A percentile compares a stretch with the other conserved stretches of the same genome.
Evolutionary conservation across 2,329 filamentous ascomycete genomes (phyloP).

Genomic region (Phyllosticta paracitricarpa): DNA sequence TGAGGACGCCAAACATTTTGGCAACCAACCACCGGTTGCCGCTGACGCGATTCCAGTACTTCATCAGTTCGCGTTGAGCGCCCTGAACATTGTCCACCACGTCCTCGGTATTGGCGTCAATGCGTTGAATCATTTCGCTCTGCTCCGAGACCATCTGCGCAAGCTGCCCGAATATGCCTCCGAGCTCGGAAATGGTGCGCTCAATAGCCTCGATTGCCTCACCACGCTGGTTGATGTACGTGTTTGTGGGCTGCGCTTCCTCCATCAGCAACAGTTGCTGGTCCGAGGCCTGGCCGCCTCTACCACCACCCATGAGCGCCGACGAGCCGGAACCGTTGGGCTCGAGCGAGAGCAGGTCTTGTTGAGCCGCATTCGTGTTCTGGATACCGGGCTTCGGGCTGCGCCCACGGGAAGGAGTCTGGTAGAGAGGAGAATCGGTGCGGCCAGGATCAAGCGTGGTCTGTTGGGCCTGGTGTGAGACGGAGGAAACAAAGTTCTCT

Average conservation of each 20-base stretch:
- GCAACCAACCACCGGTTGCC: constrained; percentile 93
- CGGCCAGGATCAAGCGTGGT: constrained; percentile 52
- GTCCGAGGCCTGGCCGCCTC: constrained; percentile 52
- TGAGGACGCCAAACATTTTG: constrained; percentile 74
- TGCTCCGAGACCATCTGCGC: constrained; percentile 97
- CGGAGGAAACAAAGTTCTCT: constrained; percentile 91
- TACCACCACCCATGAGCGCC: constrained; percentile 4
- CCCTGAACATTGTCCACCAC: constrained; percentile 98
- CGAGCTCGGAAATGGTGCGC: constrained; percentile 84
- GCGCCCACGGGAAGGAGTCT: constrained; percentile 60
- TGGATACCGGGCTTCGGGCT: constrained; percentile 35
- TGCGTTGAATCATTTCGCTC: constrained; percentile 93
- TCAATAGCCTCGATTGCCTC: constrained; percentile 97
- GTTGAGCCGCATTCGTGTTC: constrained; percentile 34
- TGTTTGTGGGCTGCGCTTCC: constrained; percentile 74
- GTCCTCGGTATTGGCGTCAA: constrained; percentile 95
- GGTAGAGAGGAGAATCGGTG: constrained; percentile 79
- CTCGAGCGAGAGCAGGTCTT: constrained; percentile 73
- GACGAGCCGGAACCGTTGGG: constrained; percentile 42
- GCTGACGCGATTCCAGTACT: constrained; percentile 91
- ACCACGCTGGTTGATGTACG: constrained; percentile 85
- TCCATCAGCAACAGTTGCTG: constrained; percentile 84
- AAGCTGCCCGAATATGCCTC: constrained; percentile 85
- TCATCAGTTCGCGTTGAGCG: constrained; percentile 86
- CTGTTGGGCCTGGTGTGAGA: constrained; percentile 49